Base-by-base conservation (phyloP, 768 basidiomycete genomes). In the Leucogyrophana mollusca region DNA sequence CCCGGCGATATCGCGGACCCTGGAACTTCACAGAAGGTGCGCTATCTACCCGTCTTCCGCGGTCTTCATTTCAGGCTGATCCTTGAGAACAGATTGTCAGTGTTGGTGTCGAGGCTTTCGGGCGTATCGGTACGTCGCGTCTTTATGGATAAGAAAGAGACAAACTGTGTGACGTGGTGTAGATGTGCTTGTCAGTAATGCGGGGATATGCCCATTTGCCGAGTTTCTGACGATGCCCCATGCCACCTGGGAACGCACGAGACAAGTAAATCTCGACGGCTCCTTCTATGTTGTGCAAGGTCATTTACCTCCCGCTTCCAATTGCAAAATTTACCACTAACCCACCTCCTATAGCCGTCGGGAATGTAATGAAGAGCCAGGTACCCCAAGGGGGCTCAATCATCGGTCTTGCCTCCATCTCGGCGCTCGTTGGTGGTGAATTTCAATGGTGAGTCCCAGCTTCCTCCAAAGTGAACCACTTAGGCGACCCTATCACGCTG, bases 391-490 rank as follows among this genome's bases (percentile, higher is more conserved):
- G 87, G 3, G 87, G 87, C 4, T 78, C 82, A 3, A 87, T 90
- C 57, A 80, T 90, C 32, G 85, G 79, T 17, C 79, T 89, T 21
- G 85, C 85, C 9, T 85, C 82, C n/a, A 88, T 89, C 48, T 87
- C 84, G 21, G 88, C 86, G 0, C 73, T 88, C 14, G 85, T 89
- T 38, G 87, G 87, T 7, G 88, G 87, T 13, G 86, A 78, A 52
- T 68, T 79, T 46, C 87, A 89, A 66, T 80, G 77, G 77, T 80
- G 51, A 68, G 52, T 23, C 16, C 39, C 34, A n/a, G 24, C 25
- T 39, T 5, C 35, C 30, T 13, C 37, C 13, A 30, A 13, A 6
- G 27, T 13, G 27, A 30, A 7, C 13, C 7, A 30, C 13, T 30
- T 30, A 30, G 13, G 7, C 13, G 27, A 30, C n/a, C n/a, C n/a